Evolutionary conservation across 129 eudicot species (phyloP).

Genomic region (Apium graveolens): DNA sequence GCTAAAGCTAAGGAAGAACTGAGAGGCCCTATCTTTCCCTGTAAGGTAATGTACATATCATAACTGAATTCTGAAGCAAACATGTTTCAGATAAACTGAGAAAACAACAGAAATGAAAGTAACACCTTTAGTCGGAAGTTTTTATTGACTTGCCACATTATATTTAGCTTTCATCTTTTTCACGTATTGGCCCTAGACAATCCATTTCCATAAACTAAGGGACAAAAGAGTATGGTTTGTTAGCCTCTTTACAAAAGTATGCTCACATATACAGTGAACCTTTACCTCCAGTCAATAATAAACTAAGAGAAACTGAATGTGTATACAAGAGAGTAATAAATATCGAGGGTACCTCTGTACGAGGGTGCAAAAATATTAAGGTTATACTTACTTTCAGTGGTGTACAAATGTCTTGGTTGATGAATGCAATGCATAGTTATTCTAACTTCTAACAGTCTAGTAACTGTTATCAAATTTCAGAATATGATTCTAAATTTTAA

Average conservation of each 20-base stretch:
- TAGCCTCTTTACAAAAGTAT: background rate
- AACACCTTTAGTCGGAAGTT: constrained; percentile 73
- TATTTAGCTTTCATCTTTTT: background rate
- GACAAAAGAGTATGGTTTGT: background rate
- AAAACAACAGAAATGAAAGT: background rate
- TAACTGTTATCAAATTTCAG: background rate
- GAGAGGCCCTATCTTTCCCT: constrained; percentile 89
- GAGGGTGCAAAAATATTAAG: background rate
- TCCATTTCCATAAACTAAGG: background rate
- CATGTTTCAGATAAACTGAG: background rate
- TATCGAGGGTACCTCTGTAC: background rate
- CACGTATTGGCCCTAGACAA: too few relatives aligned
- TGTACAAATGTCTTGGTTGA: background rate
- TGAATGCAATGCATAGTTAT: background rate
- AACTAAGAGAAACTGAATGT: background rate
- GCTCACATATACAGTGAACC: background rate
- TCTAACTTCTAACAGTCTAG: too few relatives aligned
- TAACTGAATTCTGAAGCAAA: background rate
- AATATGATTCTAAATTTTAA: background rate
- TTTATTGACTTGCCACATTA: constrained; percentile 77
- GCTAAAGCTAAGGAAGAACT: constrained; percentile 77
- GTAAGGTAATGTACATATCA: constrained; percentile 7
- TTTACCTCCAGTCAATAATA: background rate
- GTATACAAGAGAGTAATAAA: background rate
- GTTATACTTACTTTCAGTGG: background rate